A percentile compares a stretch with the other conserved stretches of the same genome.
Evolutionary conservation across 164 flowering plant species (phyloP).

Genomic region (Amborella trichopoda): DNA sequence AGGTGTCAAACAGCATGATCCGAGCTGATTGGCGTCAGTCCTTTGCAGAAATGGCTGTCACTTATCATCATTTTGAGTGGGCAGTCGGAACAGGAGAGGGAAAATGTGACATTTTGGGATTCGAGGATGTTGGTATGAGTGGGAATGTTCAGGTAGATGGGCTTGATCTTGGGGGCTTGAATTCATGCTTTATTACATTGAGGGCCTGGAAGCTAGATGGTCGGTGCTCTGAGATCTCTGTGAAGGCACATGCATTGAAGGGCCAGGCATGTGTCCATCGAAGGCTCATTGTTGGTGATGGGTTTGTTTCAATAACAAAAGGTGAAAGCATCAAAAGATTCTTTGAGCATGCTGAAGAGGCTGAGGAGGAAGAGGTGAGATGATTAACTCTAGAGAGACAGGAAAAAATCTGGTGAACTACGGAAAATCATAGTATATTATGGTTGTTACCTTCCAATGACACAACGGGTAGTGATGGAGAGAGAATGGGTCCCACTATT

Average conservation of each 20-base stretch:
- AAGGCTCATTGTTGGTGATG: slow-evolving; percentile 90
- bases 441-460: no score
- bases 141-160: slow-evolving; percentile 65
- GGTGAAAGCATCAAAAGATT: slow-evolving; percentile 84
- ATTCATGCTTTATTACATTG: slow-evolving; percentile 77
- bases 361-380: slow-evolving; percentile 93
- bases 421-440: no score
- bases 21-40: slow-evolving; percentile 91
- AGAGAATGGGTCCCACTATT: no score
- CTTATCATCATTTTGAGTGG: slow-evolving; percentile 95
- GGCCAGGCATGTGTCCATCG: slow-evolving; percentile 93
- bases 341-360: slow-evolving; percentile 99
- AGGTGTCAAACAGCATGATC: slow-evolving; percentile 67
- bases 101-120: slow-evolving; percentile 81
- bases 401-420: no score
- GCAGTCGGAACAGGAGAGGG: slow-evolving; percentile 95
- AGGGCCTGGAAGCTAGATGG: slow-evolving; percentile 94
- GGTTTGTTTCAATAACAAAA: slow-evolving; percentile 71
- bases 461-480: no score
- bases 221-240: slow-evolving; percentile 72
- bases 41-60: slow-evolving; percentile 56
- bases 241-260: slow-evolving; percentile 93
- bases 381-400: no score
- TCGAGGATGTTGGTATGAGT: slow-evolving; percentile 84
- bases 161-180: slow-evolving; percentile 64